These are phyloP conservation scores for Bryopsis sp. DNA, from an alignment of 139 green algal genomes.

Conservation along the genomic window DNA sequence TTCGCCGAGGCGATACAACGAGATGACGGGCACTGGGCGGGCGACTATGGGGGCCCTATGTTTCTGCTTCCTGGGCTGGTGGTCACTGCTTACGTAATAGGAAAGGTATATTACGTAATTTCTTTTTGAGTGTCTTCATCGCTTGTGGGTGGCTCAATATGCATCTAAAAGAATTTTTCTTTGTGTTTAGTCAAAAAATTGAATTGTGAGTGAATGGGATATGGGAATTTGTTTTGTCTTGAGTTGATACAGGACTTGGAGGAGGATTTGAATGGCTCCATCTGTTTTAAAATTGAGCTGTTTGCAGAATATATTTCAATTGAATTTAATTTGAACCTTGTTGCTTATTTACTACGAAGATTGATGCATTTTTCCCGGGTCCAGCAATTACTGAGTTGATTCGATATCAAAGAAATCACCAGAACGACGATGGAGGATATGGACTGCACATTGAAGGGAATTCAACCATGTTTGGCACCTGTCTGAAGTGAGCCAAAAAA, in stretches of 20 bases:
- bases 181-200: too few relatives aligned
- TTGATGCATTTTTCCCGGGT: constrained; percentile 1
- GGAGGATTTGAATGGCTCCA: too few relatives aligned
- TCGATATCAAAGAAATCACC: constrained; percentile 91
- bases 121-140: too few relatives aligned
- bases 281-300: too few relatives aligned
- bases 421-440: constrained; percentile 92
- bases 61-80: constrained; percentile 96
- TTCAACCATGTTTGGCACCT: constrained; percentile 98
- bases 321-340: too few relatives aligned
- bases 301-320: too few relatives aligned
- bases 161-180: too few relatives aligned
- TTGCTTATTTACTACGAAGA: neutral
- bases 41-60: constrained; percentile 98
- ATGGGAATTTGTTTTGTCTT: too few relatives aligned
- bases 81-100: constrained; percentile 78
- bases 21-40: constrained; percentile 91
- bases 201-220: too few relatives aligned
- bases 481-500: constrained; percentile 49
- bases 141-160: too few relatives aligned
- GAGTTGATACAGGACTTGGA: too few relatives aligned
- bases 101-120: too few relatives aligned
- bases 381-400: constrained; percentile 66
- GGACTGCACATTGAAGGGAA: constrained; percentile 96
- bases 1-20: constrained; percentile 80